phyloP scores from a whole-genome alignment of 208 protist genomes.

The Wallacemonas rigidus region DNA sequence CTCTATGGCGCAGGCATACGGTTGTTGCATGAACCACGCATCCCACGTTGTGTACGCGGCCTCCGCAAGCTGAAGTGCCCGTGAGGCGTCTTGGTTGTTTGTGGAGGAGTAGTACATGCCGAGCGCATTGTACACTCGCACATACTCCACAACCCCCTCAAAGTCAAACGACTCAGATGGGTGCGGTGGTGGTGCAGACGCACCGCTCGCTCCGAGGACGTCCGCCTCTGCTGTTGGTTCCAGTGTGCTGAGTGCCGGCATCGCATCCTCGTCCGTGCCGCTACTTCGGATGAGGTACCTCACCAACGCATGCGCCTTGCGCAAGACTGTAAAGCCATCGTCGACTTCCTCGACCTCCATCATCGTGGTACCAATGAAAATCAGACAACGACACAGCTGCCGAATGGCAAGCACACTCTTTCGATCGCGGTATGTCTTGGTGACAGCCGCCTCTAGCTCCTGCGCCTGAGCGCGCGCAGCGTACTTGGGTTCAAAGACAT shows the following conservation, averaged over 20 bases:
- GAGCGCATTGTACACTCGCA: conserved; percentile 75
- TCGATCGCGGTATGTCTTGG: conserved; percentile 52
- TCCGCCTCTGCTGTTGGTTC: conserved; percentile 34
- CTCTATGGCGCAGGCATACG: conserved; percentile 33
- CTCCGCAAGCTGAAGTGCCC: conserved; percentile 64
- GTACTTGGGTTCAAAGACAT: conserved; percentile 81
- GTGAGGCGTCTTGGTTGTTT: conserved; percentile 40
- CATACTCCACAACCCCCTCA: conserved; percentile 52
- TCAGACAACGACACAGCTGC: conserved; percentile 70
- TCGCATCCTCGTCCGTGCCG: conserved; percentile 1
- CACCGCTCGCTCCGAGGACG: conserved; percentile 33
- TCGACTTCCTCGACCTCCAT: conserved; percentile 79
- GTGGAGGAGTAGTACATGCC: conserved; percentile 67
- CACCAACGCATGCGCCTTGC: conserved; percentile 52
- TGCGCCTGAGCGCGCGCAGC: conserved; percentile 63
- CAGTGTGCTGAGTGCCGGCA: conserved; percentile 24
- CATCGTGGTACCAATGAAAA: conserved; percentile 72
- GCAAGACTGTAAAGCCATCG: conserved; percentile 52
- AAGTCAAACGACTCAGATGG: conserved; percentile 29
- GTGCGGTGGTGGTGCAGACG: neutral
- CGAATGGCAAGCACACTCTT: conserved; percentile 36
- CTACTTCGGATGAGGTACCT: conserved; percentile 30
- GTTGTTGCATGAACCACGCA: conserved; percentile 40
- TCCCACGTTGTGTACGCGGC: conserved; percentile 63
- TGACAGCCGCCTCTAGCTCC: conserved; percentile 58